Conservation (phyloP, 495 filamentous ascomycete genomes). For the Xanthoparmelia taractica region DNA sequence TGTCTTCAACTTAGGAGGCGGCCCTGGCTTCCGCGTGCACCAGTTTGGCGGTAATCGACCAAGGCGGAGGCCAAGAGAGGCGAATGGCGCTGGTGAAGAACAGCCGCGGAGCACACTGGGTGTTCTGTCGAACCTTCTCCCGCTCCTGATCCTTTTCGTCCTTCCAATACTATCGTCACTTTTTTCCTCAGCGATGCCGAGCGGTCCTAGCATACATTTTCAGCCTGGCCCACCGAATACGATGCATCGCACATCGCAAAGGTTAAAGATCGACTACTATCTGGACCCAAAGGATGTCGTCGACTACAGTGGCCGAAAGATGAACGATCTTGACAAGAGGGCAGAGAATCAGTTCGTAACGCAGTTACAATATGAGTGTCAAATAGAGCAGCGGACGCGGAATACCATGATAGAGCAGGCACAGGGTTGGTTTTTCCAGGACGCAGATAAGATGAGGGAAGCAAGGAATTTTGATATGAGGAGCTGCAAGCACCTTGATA, state of each 20-base stretch:
- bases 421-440: constrained; percentile 79
- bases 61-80: constrained; percentile 60
- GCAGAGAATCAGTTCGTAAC: constrained; percentile 68
- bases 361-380: constrained; percentile 59
- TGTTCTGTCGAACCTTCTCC: constrained; percentile 59
- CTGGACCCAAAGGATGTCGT: constrained; percentile 71
- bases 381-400: constrained; percentile 55
- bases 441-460: constrained; percentile 64
- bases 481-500: constrained; percentile 47
- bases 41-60: constrained; percentile 70
- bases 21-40: constrained; percentile 74
- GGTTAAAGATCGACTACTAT: constrained; percentile 70
- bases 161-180: constrained; percentile 77
- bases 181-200: constrained; percentile 56
- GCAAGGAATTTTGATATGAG: constrained; percentile 54
- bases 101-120: constrained; percentile 40
- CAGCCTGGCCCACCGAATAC: constrained; percentile 60
- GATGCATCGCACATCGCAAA: constrained; percentile 58
- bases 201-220: constrained; percentile 63
- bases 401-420: constrained; percentile 67
- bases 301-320: constrained; percentile 56
- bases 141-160: constrained; percentile 80
- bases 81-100: constrained; percentile 46
- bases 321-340: constrained; percentile 63
- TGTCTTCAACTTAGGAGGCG: constrained; percentile 84